Conservation (phyloP, 164 flowering plant genomes). For the Dillenia turbinata region DNA sequence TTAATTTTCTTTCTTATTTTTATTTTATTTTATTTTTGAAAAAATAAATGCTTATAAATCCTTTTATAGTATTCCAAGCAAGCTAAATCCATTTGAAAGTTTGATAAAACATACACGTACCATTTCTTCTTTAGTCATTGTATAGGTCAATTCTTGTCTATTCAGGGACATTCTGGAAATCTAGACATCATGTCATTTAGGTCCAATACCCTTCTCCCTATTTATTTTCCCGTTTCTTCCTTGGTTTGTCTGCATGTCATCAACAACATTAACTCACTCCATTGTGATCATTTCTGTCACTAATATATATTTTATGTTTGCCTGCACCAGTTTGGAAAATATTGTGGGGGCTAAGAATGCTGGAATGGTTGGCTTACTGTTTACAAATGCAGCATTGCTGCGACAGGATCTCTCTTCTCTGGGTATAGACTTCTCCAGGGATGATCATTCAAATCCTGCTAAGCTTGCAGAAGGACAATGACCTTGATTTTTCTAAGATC, state of each 20-base stretch:
- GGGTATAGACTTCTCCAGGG: constrained; percentile 35
- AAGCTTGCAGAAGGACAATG: constrained; percentile 9
- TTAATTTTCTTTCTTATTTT: too few relatives aligned
- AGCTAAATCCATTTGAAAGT: too few relatives aligned
- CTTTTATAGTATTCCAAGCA: too few relatives aligned
- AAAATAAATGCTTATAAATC: too few relatives aligned
- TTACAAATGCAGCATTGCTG: constrained; percentile 53
- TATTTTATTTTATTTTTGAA: too few relatives aligned
- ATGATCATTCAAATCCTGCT: constrained; percentile 6
- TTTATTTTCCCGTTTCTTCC: background rate
- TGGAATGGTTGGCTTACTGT: constrained; percentile 71
- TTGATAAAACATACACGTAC: too few relatives aligned
- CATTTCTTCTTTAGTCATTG: too few relatives aligned
- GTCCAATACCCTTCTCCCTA: background rate
- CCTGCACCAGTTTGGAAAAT: constrained; percentile 43
- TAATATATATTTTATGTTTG: constrained; percentile 5
- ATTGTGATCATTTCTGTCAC: background rate
- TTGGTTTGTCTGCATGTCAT: background rate
- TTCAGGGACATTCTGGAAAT: too few relatives aligned
- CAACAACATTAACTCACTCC: too few relatives aligned
- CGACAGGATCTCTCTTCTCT: constrained; percentile 42
- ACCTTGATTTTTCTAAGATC: constrained; percentile 1
- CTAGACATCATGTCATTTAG: background rate
- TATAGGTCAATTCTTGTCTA: too few relatives aligned
- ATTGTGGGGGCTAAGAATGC: constrained; percentile 63